Conservation (phyloP, 352 stramenopile species). For the Phytophthora tentaculata region DNA sequence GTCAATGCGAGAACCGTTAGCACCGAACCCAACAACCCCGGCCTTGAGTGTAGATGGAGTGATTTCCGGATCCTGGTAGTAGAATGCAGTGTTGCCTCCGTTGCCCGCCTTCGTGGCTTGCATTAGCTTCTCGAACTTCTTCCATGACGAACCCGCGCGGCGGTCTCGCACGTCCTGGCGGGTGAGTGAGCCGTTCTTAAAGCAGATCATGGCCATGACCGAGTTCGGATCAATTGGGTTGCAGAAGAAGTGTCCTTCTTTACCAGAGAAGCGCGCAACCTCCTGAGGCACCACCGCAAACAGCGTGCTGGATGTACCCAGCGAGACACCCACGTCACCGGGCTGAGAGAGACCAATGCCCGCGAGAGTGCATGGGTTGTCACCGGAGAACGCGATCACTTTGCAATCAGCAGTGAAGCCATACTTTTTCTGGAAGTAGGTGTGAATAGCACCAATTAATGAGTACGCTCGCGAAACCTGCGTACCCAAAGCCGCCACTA, state of each 20-base stretch:
- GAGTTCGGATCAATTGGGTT: slow-evolving; percentile 78
- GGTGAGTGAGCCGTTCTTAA: slow-evolving; percentile 85
- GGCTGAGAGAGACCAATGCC: slow-evolving; percentile 61
- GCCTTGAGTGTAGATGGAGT: slow-evolving; percentile 54
- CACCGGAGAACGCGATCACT: slow-evolving; percentile 80
- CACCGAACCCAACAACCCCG: slow-evolving; percentile 56
- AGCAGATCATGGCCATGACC: slow-evolving; percentile 88
- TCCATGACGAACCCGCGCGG: slow-evolving; percentile 49
- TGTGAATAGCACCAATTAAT: slow-evolving; percentile 51
- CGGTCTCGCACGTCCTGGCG: slow-evolving; percentile 67
- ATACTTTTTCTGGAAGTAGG: slow-evolving; percentile 74
- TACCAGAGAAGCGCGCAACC: slow-evolving; percentile 49
- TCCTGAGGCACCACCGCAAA: slow-evolving; percentile 60
- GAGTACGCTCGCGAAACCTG: slow-evolving; percentile 57
- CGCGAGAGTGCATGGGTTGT: slow-evolving; percentile 83
- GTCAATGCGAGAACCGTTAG: slow-evolving; percentile 30
- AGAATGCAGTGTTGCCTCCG: slow-evolving; percentile 57
- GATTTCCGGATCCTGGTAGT: slow-evolving; percentile 73
- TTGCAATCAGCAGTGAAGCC: slow-evolving; percentile 59
- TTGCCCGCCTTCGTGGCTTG: slow-evolving; percentile 50
- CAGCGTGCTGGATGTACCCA: slow-evolving; percentile 70
- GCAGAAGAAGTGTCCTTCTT: slow-evolving; percentile 85
- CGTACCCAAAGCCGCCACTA: slow-evolving; percentile 42
- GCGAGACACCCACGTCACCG: slow-evolving; percentile 67
- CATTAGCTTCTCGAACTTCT: slow-evolving; percentile 62